Percentiles rank a stretch among this genome's conserved stretches.
Conservation (phyloP, 106 monocot species). For the Phalaenopsis equestris region DNA sequence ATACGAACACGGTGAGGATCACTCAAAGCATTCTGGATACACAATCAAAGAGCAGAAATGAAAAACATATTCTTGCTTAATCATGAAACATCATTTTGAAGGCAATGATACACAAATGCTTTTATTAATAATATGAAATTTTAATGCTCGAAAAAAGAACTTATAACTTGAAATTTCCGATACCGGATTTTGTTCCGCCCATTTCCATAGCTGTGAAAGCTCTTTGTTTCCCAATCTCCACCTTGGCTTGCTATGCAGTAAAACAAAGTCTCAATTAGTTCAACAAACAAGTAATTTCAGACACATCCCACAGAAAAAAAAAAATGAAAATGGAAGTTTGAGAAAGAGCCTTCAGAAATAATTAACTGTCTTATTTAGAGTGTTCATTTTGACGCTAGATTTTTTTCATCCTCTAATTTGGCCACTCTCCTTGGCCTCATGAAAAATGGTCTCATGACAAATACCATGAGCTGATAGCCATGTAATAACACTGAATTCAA, state of each 20-base stretch:
- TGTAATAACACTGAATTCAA: too few relatives aligned
- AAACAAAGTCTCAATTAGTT: background rate
- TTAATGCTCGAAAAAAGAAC: background rate
- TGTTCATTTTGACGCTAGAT: too few relatives aligned
- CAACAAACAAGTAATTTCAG: background rate
- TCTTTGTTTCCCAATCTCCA: slow-evolving; percentile 98
- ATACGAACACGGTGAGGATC: slow-evolving; percentile 67
- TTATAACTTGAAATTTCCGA: background rate
- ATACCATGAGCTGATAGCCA: too few relatives aligned
- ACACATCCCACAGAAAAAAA: background rate
- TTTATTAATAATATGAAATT: background rate
- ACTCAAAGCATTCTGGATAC: slow-evolving; percentile 75
- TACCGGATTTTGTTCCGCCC: slow-evolving; percentile 99
- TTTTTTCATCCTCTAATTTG: too few relatives aligned
- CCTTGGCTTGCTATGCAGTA: slow-evolving; percentile 49
- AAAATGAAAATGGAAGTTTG: background rate
- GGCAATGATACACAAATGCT: background rate
- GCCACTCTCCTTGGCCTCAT: too few relatives aligned
- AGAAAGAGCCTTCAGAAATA: background rate
- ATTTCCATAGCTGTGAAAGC: slow-evolving; percentile 82
- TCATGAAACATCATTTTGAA: too few relatives aligned
- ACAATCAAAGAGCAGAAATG: slow-evolving; percentile 5
- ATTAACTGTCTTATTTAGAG: background rate
- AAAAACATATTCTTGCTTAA: background rate
- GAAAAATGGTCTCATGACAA: too few relatives aligned